Base-by-base conservation (phyloP, 2,329 filamentous ascomycete genomes). In the Epichloe hybrida region DNA sequence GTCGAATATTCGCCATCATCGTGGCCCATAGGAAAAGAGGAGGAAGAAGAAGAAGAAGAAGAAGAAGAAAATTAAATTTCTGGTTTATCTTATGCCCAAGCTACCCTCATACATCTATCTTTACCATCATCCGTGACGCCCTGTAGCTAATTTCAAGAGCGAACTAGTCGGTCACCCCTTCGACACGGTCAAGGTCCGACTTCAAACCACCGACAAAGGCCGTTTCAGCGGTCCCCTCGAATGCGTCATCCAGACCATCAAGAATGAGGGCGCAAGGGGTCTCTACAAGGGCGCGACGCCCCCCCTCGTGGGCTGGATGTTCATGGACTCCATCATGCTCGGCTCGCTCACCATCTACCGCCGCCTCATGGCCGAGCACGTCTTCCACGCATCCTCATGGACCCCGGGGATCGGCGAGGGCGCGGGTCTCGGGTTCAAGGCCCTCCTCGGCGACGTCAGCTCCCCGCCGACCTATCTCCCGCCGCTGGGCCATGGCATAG, bases 251-350 rank as follows among this genome's bases (percentile, higher is more conserved):
- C 84, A 91, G 65, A 98, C 93, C 9, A 57, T 97, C 31, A 80
- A 84, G 53, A 85, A 89, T 64, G 93, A 98, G 68, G 91, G 91
- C 46, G 69, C 94, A 45, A 70, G 76, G 48, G 93, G 88, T 3
- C 73, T 98, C 41, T 98, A 97, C 76, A 98, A 97, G 71, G 90
- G 91, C 60, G 89, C 89, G 11, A 88, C 86, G 31, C 91, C 91
- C 51, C 91, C 51, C 49, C 74, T 97, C 46, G 81, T 96, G 48
- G 93, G 93, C 59, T 97, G 93, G 93, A 95, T 97, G 86, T 88
- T 94, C 62, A 97, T 97, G 91, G 93, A 98, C 71, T 77, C 72
- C 41, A 65, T 83, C 53, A 95, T 97, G 90, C 78, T 97, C 36
- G 93, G 93, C 41, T 94, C 87, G 17, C 73, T 98, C 57, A 95